Evolutionary conservation across 371 early-diverging fungal genomes (phyloP), one percentile per base, ranked within the genome.

Genomic region (Capillidium rhysosporum): DNA sequence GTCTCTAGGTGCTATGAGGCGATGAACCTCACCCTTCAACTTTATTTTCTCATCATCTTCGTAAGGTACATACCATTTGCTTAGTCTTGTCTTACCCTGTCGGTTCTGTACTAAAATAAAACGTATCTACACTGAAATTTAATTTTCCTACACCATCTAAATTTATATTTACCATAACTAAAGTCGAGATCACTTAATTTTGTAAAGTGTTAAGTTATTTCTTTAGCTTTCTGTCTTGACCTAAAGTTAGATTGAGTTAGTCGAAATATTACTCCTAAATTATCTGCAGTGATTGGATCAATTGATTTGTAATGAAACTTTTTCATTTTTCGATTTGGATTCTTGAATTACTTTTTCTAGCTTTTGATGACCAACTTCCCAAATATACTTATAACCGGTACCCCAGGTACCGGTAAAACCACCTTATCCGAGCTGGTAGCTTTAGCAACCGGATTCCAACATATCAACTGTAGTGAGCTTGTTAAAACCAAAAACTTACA

Each of bases 401-500:
- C 98, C 1, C 98, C 98, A 0, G 98, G 98, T 39, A 92, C 90
- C 0, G 98, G 98, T 47, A 99, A 99, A 62, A 91, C 99, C 0
- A 95, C 96, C 0, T 78, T 89, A 1, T 70, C 82, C 10, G 85
- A 87, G 67, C 68, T 87, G 72, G 69, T 90, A 24, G 80, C 86
- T 0, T 65, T 73, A 56, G 81, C 73, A 0, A 69, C 74, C 10
- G 63, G 63, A 9, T 65, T 89, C 47, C 59, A 71, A 12, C 85
- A 91, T 60, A 69, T 98, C 52, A 84, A 92, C 56, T 86, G 94
- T 10, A 90, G 91, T 45, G 76, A 82, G 25, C 66, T 92, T 18
- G 89, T 96, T 46, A 92, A 89, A 61, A 71, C 80, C 59, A 82
- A 86, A 60, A 68, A 71, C 26, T 71, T 94, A 30, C 92, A 95